Percentiles rank a stretch among this genome's conserved stretches.
Evolutionary conservation across 148 eudicot species (phyloP).

Genomic region (Fallopia convolvulus): DNA sequence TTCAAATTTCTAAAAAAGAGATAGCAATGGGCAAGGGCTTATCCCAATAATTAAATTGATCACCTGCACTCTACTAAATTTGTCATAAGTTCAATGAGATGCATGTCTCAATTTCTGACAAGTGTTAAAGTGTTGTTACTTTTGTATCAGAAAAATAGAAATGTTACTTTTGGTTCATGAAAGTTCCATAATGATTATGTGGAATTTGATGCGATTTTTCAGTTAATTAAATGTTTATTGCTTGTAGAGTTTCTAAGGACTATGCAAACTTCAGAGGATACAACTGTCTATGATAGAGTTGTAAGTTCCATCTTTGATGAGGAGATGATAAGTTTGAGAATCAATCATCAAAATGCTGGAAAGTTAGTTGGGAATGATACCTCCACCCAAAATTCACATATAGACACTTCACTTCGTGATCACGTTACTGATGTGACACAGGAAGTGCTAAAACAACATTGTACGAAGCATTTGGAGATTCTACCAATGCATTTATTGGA

Average conservation of each 20-base stretch:
- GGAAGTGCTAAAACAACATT: conserved; percentile 63
- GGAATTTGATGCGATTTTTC: background rate
- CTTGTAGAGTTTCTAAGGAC: conserved; percentile 61
- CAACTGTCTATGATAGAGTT: conserved; percentile 78
- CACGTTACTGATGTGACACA: conserved; percentile 45
- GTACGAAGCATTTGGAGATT: conserved; percentile 84
- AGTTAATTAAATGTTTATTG: conserved; percentile 1
- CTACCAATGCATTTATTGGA: conserved; percentile 60
- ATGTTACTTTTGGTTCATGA: background rate
- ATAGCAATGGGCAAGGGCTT: background rate
- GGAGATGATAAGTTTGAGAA: conserved; percentile 48
- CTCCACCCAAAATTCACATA: conserved; percentile 50
- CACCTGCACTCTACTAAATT: background rate
- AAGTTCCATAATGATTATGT: background rate
- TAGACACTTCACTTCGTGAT: conserved; percentile 65
- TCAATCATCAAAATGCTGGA: conserved; percentile 37
- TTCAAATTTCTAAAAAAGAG: background rate
- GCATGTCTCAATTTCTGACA: background rate
- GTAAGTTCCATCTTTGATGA: conserved; percentile 78
- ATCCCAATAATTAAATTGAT: background rate
- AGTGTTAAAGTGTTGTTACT: background rate
- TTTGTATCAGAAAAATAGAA: background rate
- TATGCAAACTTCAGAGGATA: conserved; percentile 90
- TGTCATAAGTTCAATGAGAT: background rate
- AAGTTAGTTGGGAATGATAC: conserved; percentile 38